A percentile compares a stretch with the other conserved stretches of the same genome.
Evolutionary conservation across 345 rosid species (phyloP).

Genomic region (Hirschfeldia incana): DNA sequence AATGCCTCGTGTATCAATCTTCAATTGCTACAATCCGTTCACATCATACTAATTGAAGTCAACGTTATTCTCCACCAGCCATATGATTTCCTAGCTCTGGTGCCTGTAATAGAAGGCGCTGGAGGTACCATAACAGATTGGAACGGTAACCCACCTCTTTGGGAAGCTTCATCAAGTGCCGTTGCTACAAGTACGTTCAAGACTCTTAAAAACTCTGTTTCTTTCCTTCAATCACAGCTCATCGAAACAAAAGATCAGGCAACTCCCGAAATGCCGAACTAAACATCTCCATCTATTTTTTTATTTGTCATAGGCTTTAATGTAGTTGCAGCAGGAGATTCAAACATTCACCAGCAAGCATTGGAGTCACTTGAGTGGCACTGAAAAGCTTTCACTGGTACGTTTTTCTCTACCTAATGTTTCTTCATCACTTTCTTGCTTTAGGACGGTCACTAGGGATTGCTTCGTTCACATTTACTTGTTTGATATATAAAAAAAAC

Average conservation of each 20-base stretch:
- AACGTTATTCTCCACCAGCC: constrained; percentile 51
- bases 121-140: constrained; percentile 90
- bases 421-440: constrained; percentile 23
- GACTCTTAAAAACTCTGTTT: background rate
- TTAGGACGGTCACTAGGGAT: background rate
- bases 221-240: background rate
- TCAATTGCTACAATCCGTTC: background rate
- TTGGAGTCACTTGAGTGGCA: constrained; percentile 43
- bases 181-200: constrained; percentile 55
- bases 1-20: constrained; percentile 10
- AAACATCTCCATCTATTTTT: constrained; percentile 20
- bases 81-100: constrained; percentile 82
- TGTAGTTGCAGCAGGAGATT: constrained; percentile 84
- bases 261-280: background rate
- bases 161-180: constrained; percentile 77
- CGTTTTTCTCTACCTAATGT: background rate
- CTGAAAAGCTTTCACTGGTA: constrained; percentile 22
- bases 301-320: constrained; percentile 58
- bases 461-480: constrained; percentile 12
- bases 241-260: background rate
- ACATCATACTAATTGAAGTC: constrained; percentile 13
- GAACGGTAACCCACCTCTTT: constrained; percentile 64
- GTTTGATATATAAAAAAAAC: constrained; percentile 3
- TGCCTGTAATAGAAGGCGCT: constrained; percentile 91
- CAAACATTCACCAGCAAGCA: constrained; percentile 50